Base-by-base conservation (phyloP, 805 yeast genomes). In the Myxozyma neotropica region DNA sequence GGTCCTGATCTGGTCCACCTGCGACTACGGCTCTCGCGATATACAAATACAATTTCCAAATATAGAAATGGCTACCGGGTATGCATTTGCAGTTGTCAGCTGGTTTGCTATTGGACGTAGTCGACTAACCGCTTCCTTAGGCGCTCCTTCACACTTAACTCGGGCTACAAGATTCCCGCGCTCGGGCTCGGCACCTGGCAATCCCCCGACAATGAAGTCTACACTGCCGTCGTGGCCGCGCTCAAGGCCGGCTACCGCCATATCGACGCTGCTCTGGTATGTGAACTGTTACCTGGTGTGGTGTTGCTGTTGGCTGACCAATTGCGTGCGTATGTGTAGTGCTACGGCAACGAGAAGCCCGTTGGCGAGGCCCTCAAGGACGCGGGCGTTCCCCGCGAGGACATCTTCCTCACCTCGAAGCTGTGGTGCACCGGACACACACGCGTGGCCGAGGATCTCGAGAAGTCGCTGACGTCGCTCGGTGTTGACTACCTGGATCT, bases 131-230 rank as follows among this genome's bases (percentile, higher is more conserved):
- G 36, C 42, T 17, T 4, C 21, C 17, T 2, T 15, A 48, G 78
- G 45, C 62, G 62, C 35, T 10, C 58, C 13, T 63, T 57, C 59
- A 61, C 40, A 5, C 76, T 85, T 60, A 87, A 86, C 79, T 81
- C 82, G 60, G 93, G 94, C 26, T 77, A 75, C 38, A 65, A 69
- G 43, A 84, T 88, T 61, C 93, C 93, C 44, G 80, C 78, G 12
- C 75, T 88, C 46, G 92, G 89, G 1, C 80, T 87, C 53, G 94
- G 95, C 43, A 87, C 94, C 35, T 88, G 89, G 87, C 82, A 87
- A 33, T 71, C 81, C 23, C 79, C 78, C 17, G 79, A 79, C 39
- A 81, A 78, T 27, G 83, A 79, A 15, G 89, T 83, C 68, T 69
- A 65, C 49, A 74, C 77, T 24, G 81, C 93, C 39, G 89, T 85